These are phyloP conservation scores for Cytospora chrysosperma DNA, from an alignment of 2,329 filamentous ascomycete genomes.

Conservation along the genomic window DNA sequence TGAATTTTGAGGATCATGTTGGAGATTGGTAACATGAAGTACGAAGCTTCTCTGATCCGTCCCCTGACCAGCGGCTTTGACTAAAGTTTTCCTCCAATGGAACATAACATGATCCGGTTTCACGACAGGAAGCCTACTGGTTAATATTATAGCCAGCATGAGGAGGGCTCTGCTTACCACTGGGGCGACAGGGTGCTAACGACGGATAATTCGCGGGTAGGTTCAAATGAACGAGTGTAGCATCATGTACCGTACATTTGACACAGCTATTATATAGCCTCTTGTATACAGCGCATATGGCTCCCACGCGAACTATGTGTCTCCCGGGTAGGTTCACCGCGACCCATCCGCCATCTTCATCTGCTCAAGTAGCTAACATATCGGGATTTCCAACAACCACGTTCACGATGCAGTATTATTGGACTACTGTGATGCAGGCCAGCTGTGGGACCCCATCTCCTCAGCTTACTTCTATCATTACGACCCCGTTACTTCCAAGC, in stretches of 20 bases:
- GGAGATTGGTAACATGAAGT: conserved; percentile 31
- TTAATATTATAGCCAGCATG: conserved; percentile 24
- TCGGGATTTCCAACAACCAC: conserved; percentile 28
- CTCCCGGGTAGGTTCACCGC: conserved; percentile 29
- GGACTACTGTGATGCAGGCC: conserved; percentile 37
- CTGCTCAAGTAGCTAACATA: conserved; percentile 1
- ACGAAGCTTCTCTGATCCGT: fast-evolving
- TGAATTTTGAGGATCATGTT: conserved; percentile 30
- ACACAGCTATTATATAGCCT: conserved; percentile 30
- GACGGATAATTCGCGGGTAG: conserved; percentile 31
- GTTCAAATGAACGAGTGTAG: conserved; percentile 5
- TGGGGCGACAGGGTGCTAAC: conserved; percentile 32
- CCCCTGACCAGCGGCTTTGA: neutral
- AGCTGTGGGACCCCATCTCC: conserved; percentile 35
- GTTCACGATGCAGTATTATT: conserved; percentile 34
- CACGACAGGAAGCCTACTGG: conserved; percentile 19
- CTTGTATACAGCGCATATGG: conserved; percentile 36
- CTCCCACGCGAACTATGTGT: conserved; percentile 37
- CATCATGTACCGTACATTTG: neutral
- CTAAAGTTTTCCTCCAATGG: conserved; percentile 26
- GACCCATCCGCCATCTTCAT: fast-evolving
- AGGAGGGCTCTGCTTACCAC: conserved; percentile 16
- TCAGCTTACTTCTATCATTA: conserved; percentile 39
- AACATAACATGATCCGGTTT: conserved; percentile 36
- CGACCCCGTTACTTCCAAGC: conserved; percentile 27